phyloP scores from a whole-genome alignment of 192 early-diverging fungal genomes.

The Coemansia sp. region DNA sequence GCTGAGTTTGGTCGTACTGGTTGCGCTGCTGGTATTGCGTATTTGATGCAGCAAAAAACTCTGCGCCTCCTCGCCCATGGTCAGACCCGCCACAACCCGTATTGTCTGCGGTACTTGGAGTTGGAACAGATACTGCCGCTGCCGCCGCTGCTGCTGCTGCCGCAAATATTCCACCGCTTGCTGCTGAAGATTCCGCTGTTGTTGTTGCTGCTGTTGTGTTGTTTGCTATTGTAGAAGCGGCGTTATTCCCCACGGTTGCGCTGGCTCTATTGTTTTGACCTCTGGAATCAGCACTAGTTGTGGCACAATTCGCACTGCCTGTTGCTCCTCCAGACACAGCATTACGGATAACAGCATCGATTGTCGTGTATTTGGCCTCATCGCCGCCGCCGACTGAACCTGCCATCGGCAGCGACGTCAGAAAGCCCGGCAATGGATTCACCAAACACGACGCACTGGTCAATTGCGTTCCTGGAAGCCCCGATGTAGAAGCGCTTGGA shows the following conservation, averaged over 20 bases:
- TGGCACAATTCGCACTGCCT: conserved; percentile 4
- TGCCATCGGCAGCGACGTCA: conserved; percentile 41
- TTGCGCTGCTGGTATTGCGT: conserved; percentile 1
- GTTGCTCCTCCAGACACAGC: not conserved
- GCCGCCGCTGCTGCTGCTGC: conserved; percentile 41
- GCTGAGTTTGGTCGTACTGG: conserved; percentile 5
- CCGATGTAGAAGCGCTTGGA: conserved; percentile 29
- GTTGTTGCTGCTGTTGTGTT: not conserved
- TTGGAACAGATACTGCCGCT: conserved; percentile 28
- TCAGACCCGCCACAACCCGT: not conserved
- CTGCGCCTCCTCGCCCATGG: conserved; percentile 1
- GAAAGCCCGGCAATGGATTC: conserved; percentile 38
- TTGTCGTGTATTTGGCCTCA: conserved; percentile 30
- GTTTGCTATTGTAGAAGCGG: conserved; percentile 2
- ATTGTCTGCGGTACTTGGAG: not conserved
- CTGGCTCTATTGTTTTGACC: not conserved
- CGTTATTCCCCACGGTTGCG: conserved; percentile 7
- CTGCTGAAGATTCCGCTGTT: conserved; percentile 2
- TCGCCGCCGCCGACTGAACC: conserved; percentile 9
- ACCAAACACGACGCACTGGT: conserved; percentile 18
- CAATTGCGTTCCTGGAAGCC: conserved; percentile 36
- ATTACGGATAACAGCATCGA: conserved; percentile 21
- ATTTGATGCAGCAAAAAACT: conserved; percentile 8
- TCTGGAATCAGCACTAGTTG: conserved; percentile 6
- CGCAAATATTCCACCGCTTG: conserved; percentile 21